These are phyloP conservation scores for Hanseniaspora singularis DNA, from an alignment of 805 yeast genomes.

Conservation along the genomic window DNA sequence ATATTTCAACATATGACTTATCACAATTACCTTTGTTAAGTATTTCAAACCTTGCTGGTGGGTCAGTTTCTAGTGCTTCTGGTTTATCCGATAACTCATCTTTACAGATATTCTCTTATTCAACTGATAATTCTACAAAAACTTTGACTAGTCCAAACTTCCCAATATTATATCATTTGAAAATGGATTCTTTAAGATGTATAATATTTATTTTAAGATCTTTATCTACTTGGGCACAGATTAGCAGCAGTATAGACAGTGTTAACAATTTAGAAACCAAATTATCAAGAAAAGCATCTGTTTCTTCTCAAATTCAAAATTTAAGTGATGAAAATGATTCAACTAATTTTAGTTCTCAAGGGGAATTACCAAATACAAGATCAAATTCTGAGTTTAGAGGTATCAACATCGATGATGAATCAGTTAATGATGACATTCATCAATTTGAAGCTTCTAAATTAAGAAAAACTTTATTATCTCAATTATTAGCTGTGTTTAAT, in stretches of 20 bases:
- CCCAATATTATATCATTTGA: conserved; percentile 75
- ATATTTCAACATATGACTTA: conserved; percentile 62
- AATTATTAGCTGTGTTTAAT: conserved; percentile 69
- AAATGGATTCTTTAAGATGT: conserved; percentile 67
- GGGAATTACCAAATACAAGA: conserved; percentile 15
- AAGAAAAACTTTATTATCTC: conserved; percentile 67
- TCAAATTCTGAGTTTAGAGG: not conserved
- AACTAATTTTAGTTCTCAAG: conserved; percentile 15
- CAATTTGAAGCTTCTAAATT: conserved; percentile 79
- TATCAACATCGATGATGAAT: conserved; percentile 6
- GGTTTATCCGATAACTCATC: conserved; percentile 32
- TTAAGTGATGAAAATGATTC: conserved; percentile 7
- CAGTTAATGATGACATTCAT: conserved; percentile 54
- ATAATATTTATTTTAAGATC: conserved; percentile 74
- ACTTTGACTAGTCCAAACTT: conserved; percentile 28
- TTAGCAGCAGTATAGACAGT: conserved; percentile 22
- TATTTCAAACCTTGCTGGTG: conserved; percentile 40
- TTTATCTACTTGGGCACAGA: conserved; percentile 75
- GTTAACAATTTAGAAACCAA: conserved; percentile 12
- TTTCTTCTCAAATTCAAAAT: conserved; percentile 18
- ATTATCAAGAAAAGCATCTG: conserved; percentile 12
- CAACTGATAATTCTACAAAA: not conserved
- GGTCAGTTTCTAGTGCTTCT: conserved; percentile 21
- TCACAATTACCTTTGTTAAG: conserved; percentile 66
- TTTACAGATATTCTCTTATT: conserved; percentile 19